Evolutionary conservation across 2,329 filamentous ascomycete species (phyloP).

Genomic region (Cercospora zeina): DNA sequence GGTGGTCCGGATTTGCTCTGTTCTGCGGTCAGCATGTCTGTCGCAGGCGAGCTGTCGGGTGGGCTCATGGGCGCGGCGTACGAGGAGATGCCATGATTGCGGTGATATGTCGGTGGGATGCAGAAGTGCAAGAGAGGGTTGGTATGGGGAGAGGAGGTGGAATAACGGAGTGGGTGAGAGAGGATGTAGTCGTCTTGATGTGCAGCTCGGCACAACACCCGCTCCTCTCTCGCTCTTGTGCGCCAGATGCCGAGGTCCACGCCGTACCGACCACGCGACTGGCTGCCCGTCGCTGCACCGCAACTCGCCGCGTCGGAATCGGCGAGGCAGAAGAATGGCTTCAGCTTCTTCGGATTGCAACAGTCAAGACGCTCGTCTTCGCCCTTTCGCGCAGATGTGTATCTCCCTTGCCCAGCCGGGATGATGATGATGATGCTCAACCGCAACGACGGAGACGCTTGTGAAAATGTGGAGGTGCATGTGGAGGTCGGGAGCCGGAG

Average conservation of each 20-base stretch:
- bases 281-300: neutral
- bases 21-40: constrained; percentile 2
- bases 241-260: constrained; percentile 4
- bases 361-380: neutral
- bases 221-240: neutral
- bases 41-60: neutral
- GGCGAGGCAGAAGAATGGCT: no score
- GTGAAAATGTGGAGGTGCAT: neutral
- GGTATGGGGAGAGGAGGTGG: neutral
- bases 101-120: constrained; percentile 14
- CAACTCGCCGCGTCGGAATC: constrained; percentile 7
- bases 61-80: constrained; percentile 50
- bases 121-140: neutral
- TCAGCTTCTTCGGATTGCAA: neutral
- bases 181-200: constrained; percentile 6
- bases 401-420: neutral
- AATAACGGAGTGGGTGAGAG: no score
- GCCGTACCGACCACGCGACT: neutral
- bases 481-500: neutral
- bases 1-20: constrained; percentile 86
- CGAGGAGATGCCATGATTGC: constrained; percentile 71
- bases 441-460: neutral
- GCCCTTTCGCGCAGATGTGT: neutral
- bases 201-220: neutral
- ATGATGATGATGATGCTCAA: no score